Base-by-base conservation (phyloP, 495 filamentous ascomycete species). In the Chaetomium tenue region DNA sequence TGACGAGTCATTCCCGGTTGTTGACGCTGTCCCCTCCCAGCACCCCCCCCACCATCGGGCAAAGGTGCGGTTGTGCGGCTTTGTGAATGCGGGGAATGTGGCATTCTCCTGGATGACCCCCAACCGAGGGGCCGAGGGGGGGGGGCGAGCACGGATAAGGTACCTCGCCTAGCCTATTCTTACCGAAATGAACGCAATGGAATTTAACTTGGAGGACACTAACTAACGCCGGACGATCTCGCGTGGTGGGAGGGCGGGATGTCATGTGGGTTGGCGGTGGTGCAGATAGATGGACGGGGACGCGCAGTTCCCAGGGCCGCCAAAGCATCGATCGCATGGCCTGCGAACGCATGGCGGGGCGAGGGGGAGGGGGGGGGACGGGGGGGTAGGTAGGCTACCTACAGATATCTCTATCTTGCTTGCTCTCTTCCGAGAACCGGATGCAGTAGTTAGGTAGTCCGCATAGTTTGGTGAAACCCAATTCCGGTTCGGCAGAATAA, bases 381-480 rank as follows among this genome's bases (percentile, higher is more conserved):
- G n/a, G n/a, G n/a, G 50, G 23, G 25, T 3, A 33, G 28, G 28
- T 30, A 30, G 28, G 28, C 28, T 30, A 30, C 3, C 28, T 30
- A 30, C 28, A 3, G 28, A 30, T 30, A 5, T 37, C 33, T 37
- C 33, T 12, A 3, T 37, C 33, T 37, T 11, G 16, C 16, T 33
- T 13, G 55, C 60, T 44, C 40, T 50, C 37, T 51, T 56, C 62
- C 62, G 62, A 64, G 23, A 58, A 51, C 62, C 60, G 62, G 62
- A 64, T 51, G 54, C 62, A 52, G 20, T 44, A 26, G 53, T 28
- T 15, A n/a, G n/a, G 2, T 30, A 40, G 51, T 16, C 22, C 33
- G 33, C 33, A 37, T 37, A 25, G 2, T 39, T 54, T 42, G 54
- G 54, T 33, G 33, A 30, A 52, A 58, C 53, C 40, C 28, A 26